Conservation (phyloP, 495 filamentous ascomycete species). For the Xylaria scruposa region DNA sequence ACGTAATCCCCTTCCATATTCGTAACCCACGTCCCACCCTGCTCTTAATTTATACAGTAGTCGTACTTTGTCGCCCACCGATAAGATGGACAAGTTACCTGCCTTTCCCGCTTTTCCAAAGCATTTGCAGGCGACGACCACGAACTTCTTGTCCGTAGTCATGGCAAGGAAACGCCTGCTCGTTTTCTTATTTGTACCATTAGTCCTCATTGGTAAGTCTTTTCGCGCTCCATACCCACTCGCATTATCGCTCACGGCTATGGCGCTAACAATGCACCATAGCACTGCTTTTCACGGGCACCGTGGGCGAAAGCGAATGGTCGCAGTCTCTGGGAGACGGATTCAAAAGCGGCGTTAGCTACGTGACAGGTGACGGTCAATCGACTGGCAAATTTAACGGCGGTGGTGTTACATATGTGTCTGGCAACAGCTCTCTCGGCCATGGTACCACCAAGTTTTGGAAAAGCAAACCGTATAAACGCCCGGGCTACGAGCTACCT, state of each 20-base stretch:
- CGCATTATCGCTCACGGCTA: not conserved
- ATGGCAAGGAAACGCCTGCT: constrained; percentile 42
- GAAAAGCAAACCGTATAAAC: constrained; percentile 39
- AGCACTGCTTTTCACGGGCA: constrained; percentile 40
- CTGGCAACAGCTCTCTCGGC: constrained; percentile 28
- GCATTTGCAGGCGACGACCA: constrained; percentile 26
- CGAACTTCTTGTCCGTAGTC: constrained; percentile 37
- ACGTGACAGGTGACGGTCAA: constrained; percentile 43
- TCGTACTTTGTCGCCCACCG: not conserved
- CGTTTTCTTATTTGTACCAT: constrained; percentile 37
- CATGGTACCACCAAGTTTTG: constrained; percentile 32
- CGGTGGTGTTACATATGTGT: constrained; percentile 24
- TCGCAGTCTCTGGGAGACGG: constrained; percentile 39
- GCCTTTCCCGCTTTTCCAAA: constrained; percentile 26
- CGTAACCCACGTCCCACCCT: constrained; percentile 11
- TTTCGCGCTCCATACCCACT: not conserved
- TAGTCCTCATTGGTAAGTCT: constrained; percentile 38
- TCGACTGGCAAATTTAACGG: constrained; percentile 15
- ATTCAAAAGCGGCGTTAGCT: constrained; percentile 40
- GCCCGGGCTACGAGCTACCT: constrained; percentile 41
- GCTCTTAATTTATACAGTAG: constrained; percentile 9
- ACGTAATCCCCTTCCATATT: constrained; percentile 17
- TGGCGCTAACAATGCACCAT: not conserved
- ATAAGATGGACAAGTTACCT: constrained; percentile 38
- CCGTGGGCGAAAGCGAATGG: constrained; percentile 42